phyloP scores from a whole-genome alignment of 1,284 basidiomycete genomes.

The Vanrija sp. region DNA sequence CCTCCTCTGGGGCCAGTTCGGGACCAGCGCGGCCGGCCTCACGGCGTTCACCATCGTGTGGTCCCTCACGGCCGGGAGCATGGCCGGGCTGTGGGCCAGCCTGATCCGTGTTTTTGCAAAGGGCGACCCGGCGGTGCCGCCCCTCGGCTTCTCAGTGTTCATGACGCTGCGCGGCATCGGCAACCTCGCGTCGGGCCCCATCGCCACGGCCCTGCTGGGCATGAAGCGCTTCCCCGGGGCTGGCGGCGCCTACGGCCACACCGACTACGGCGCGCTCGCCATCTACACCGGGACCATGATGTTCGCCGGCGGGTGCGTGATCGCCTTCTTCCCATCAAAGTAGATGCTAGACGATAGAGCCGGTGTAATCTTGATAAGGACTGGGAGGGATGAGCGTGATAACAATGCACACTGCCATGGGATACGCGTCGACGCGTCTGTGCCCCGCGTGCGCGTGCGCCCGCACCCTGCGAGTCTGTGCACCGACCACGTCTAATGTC shows the following conservation, averaged over 20 bases:
- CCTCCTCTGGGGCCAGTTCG: slow-evolving; percentile 44
- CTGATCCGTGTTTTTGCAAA: slow-evolving; percentile 27
- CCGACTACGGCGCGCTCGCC: slow-evolving; percentile 31
- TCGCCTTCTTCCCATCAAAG: not conserved
- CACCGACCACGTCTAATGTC: no score
- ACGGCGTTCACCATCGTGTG: slow-evolving; percentile 27
- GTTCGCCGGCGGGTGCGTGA: slow-evolving; percentile 9
- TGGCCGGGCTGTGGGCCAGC: slow-evolving; percentile 30
- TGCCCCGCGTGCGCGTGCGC: no score
- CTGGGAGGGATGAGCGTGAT: no score
- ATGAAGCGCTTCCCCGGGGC: slow-evolving; percentile 16
- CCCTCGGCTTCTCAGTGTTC: slow-evolving; percentile 36
- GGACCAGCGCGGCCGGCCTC: slow-evolving; percentile 22
- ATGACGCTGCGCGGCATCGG: slow-evolving; percentile 38
- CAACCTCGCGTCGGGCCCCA: slow-evolving; percentile 36
- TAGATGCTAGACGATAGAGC: no score
- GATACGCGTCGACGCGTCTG: no score
- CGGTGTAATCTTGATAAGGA: no score
- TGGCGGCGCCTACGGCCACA: slow-evolving; percentile 35
- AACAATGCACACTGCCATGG: no score
- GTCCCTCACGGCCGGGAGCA: slow-evolving; percentile 24
- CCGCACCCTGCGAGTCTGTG: no score
- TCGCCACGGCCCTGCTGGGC: slow-evolving; percentile 30
- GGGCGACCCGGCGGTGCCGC: slow-evolving; percentile 35
- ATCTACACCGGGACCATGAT: slow-evolving; percentile 23